These are phyloP conservation scores for Penicillium sp. DNA, from an alignment of 2,329 filamentous ascomycete genomes.

Conservation along the genomic window DNA sequence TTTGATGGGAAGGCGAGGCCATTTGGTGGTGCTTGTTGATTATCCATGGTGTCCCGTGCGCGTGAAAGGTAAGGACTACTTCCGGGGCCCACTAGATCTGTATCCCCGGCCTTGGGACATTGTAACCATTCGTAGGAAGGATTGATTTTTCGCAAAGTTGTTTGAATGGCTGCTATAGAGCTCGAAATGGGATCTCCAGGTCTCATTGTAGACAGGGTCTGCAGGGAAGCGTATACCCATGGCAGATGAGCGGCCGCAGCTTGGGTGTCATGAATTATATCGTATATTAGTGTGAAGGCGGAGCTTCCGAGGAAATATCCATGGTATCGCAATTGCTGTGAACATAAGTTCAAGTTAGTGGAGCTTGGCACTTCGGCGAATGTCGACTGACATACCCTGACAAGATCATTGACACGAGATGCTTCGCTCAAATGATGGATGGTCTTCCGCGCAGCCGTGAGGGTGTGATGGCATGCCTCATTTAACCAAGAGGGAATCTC, in stretches of 20 bases:
- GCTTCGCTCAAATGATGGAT: constrained; percentile 45
- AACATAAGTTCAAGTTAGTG: not conserved
- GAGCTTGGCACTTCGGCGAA: not conserved
- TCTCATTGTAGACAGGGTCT: constrained; percentile 40
- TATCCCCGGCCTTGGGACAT: not conserved
- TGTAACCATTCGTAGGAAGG: constrained; percentile 31
- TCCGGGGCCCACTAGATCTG: not conserved
- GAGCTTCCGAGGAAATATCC: constrained; percentile 48
- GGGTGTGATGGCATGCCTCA: constrained; percentile 45
- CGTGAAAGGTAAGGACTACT: not conserved
- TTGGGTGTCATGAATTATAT: constrained; percentile 43
- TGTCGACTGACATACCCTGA: constrained; percentile 30
- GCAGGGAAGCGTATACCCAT: constrained; percentile 43
- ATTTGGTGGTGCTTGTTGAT: not conserved
- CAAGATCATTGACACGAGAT: constrained; percentile 42
- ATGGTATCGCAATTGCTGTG: constrained; percentile 47
- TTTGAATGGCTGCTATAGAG: constrained; percentile 34
- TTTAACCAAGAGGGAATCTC: constrained; percentile 44
- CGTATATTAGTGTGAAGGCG: constrained; percentile 45
- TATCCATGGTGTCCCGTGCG: not conserved
- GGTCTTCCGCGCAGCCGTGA: constrained; percentile 44
- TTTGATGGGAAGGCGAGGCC: not conserved
- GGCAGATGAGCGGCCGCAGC: constrained; percentile 42
- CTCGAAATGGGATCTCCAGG: constrained; percentile 27
- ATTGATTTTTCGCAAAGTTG: constrained; percentile 33